Conservation (phyloP, 305 asterid species). For the Fraxinus sp. region DNA sequence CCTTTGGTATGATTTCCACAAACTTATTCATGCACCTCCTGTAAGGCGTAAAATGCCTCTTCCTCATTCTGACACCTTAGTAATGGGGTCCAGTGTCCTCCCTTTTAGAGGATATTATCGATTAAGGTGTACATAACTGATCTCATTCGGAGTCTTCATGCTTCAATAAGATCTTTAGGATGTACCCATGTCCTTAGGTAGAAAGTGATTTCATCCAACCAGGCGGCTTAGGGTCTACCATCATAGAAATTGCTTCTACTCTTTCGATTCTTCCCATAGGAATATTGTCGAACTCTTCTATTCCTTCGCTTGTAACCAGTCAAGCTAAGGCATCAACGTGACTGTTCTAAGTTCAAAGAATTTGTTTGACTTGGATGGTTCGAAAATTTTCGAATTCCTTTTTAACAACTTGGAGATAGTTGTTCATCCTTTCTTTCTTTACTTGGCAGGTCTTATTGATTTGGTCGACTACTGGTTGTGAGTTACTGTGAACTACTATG, state of each 20-base stretch:
- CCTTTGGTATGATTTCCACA: no score
- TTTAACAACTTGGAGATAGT: background rate
- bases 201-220: background rate
- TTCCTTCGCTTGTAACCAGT: background rate
- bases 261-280: background rate
- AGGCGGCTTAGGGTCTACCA: background rate
- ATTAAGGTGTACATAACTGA: no score
- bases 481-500: background rate
- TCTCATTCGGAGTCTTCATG: background rate
- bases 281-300: background rate
- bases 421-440: no score
- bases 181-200: background rate
- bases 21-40: background rate
- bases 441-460: background rate
- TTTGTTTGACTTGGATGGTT: no score
- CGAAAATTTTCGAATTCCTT: no score
- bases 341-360: no score
- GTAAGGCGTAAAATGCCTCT: no score
- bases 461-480: background rate
- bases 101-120: no score
- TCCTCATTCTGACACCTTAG: no score
- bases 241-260: background rate
- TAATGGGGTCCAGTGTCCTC: no score
- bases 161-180: background rate
- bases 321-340: background rate